phyloP scores from a whole-genome alignment of 495 filamentous ascomycete genomes.

The Schizothecium vesticola region DNA sequence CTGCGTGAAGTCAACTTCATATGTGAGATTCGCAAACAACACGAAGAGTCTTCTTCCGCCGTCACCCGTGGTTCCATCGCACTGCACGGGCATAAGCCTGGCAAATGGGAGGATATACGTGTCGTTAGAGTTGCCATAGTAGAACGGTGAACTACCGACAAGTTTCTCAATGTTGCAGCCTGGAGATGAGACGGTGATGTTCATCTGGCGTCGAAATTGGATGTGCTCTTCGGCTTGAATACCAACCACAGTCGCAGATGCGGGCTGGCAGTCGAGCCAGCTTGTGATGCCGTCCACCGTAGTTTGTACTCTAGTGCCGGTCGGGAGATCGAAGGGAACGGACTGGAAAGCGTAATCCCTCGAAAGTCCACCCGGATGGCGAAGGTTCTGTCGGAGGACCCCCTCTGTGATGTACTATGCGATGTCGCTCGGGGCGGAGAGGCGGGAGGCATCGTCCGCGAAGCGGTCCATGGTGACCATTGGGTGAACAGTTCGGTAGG shows the following conservation, averaged over 20 bases:
- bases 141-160: not conserved
- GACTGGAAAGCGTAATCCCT: conserved; percentile 6
- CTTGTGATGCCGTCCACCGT: not conserved
- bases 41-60: not conserved
- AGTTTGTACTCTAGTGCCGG: not conserved
- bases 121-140: not conserved
- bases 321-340: not conserved
- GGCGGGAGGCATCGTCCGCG: not conserved
- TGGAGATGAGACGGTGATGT: conserved; percentile 1
- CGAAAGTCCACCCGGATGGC: not conserved
- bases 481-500: not conserved
- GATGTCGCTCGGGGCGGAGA: not conserved
- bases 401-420: not conserved
- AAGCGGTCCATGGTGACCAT: not conserved
- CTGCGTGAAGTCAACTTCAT: not conserved
- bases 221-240: not conserved
- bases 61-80: not conserved
- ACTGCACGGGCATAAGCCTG: not conserved
- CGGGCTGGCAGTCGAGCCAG: conserved; percentile 3
- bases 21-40: conserved; percentile 1
- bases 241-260: not conserved
- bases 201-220: too few species aligned
- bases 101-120: not conserved
- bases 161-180: not conserved
- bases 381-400: not conserved